Evolutionary conservation across 345 rosid species (phyloP).

Genomic region (Eucalyptus marginata): DNA sequence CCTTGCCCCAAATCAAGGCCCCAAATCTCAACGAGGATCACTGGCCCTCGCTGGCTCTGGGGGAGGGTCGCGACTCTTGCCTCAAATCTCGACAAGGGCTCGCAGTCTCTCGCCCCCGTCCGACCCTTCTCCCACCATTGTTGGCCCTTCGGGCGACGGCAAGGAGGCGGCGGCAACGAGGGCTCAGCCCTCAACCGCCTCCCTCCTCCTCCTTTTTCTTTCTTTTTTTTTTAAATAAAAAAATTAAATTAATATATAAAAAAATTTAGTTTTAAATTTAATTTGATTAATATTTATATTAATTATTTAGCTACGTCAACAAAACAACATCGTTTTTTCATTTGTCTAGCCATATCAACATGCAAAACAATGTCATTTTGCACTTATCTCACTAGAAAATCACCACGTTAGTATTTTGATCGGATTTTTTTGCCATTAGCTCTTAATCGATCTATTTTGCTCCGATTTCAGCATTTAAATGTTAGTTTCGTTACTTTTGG

Average conservation of each 20-base stretch:
- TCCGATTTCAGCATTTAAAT: too few relatives aligned
- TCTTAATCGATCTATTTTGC: fast-evolving
- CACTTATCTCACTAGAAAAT: fast-evolving
- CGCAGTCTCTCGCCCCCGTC: fast-evolving
- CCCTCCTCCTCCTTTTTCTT: too few relatives aligned
- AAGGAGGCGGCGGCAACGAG: fast-evolving
- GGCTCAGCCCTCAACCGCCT: fast-evolving
- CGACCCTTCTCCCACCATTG: fast-evolving
- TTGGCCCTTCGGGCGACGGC: fast-evolving
- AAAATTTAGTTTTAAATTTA: too few relatives aligned
- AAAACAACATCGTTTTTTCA: fast-evolving
- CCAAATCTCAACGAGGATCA: fast-evolving
- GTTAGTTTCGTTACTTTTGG: too few relatives aligned
- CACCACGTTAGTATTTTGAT: too few relatives aligned
- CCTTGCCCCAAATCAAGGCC: too few relatives aligned
- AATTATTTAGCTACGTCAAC: too few relatives aligned
- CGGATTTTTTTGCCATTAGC: fast-evolving
- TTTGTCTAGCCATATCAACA: fast-evolving
- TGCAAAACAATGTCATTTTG: too few relatives aligned
- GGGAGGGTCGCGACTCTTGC: too few relatives aligned
- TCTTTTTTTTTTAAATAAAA: too few relatives aligned
- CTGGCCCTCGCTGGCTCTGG: fast-evolving
- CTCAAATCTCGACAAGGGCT: fast-evolving
- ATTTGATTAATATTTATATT: too few relatives aligned
- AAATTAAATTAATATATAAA: too few relatives aligned